Base-by-base conservation (phyloP, 2,329 filamentous ascomycete species). In the Colletotrichum tropicale region DNA sequence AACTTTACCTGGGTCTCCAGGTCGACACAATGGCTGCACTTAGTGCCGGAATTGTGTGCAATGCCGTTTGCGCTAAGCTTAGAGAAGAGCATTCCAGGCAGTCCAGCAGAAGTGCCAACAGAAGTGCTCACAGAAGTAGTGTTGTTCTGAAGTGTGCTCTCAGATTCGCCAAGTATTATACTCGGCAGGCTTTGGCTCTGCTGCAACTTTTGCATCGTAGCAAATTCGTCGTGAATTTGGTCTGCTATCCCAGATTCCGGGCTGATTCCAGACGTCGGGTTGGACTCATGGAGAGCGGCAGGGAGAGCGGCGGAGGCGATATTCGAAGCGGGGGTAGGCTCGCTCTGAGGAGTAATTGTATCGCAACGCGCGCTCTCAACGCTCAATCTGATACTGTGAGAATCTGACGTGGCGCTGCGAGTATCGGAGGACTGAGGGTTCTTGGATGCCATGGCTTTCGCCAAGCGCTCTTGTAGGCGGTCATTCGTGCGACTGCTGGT, bases 401-500 rank as follows among this genome's bases (percentile, higher is more conserved):
- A 55, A 18, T 75, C 68, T 8, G 72, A 71, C 21, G 52, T 24
- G 26, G 52, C 43, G 65, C 64, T 43, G 34, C 62, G 67, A 72
- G 78, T 38, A 55, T 71, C 43, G 69, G 62, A 21, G 73, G 32
- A 52, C 7, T 70, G 58, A n/a, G n/a, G 52, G 16, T 77, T 72
- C 71, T 94, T 95, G 75, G 93, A 93, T 5, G 93, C 95, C 80
- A 98, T 92, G 34, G 96, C 97, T 81, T 95, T 95, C 34, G 96
- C 96, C 76, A 99, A 89, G 77, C 96, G 91, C 83, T 98, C 96
- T 82, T 98, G 96, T 58, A 99, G 88, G 68, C 96, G 92, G 80
- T 98, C 96, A 84, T 95, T 97, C 76, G 91, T 87, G 78, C 92
- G 87, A 58, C 81, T 90, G 77, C 89, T 91, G 56, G 90, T 91